Evolutionary conservation across 2,329 filamentous ascomycete genomes (phyloP).

Genomic region (Penicillium sp.): DNA sequence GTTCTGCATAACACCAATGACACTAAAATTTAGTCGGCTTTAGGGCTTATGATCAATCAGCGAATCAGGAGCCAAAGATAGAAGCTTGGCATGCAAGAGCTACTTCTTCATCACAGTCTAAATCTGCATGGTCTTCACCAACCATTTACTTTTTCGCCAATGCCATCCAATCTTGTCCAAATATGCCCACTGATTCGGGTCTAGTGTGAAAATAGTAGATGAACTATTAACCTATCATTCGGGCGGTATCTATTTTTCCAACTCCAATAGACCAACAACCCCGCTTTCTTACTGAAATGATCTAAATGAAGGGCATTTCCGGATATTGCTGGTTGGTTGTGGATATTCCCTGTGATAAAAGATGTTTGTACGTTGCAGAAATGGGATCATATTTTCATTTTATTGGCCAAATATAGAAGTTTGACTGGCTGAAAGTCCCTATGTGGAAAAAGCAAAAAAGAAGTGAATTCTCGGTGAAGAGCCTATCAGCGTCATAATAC

Average conservation of each 20-base stretch:
- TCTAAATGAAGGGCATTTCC: neutral
- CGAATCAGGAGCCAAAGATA: slow-evolving; percentile 2
- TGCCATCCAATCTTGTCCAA: neutral
- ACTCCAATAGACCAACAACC: neutral
- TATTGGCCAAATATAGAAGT: neutral
- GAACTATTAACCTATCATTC: neutral
- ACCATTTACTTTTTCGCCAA: neutral
- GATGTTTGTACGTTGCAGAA: neutral
- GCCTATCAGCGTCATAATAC: neutral
- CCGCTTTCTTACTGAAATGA: neutral
- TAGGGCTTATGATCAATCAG: neutral
- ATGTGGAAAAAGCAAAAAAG: neutral
- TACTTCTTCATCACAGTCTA: neutral
- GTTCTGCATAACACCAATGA: slow-evolving; percentile 8
- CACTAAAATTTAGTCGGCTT: neutral
- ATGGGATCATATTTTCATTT: neutral
- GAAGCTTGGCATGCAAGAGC: slow-evolving; percentile 26
- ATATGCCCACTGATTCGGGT: neutral
- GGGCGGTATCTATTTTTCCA: neutral
- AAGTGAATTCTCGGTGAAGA: neutral
- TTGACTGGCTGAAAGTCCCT: neutral
- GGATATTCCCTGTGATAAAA: neutral
- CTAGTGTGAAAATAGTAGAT: neutral
- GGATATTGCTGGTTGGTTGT: neutral
- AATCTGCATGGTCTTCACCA: neutral